phyloP scores from a whole-genome alignment of 345 rosid genomes.

The Erodium maritimum region DNA sequence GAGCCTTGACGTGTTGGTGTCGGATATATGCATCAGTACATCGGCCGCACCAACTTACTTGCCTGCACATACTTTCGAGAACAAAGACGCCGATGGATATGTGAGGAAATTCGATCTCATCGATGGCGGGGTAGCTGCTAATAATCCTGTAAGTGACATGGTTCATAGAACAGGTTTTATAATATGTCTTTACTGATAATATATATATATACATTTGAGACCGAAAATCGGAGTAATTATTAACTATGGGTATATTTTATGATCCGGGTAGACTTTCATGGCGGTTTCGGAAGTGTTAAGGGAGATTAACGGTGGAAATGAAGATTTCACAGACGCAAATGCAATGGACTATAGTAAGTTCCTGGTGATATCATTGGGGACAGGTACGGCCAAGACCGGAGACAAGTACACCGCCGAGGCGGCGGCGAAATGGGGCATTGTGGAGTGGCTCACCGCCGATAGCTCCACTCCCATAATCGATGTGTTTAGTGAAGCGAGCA shows the following conservation, averaged over 20 bases:
- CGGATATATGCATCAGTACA: conserved; percentile 7
- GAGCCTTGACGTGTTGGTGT: conserved; percentile 1
- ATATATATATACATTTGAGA: no score
- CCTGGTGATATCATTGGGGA: background rate
- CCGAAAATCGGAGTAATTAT: no score
- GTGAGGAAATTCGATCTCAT: conserved; percentile 2
- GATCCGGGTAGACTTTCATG: background rate
- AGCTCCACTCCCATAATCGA: conserved; percentile 40
- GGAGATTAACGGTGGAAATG: background rate
- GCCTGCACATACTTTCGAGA: conserved; percentile 4
- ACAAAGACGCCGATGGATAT: background rate
- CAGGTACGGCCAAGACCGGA: background rate
- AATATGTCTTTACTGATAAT: no score
- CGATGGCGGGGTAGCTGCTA: conserved; percentile 4
- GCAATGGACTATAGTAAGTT: background rate
- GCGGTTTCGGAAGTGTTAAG: conserved; percentile 1
- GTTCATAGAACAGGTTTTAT: no score
- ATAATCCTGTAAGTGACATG: conserved; percentile 4
- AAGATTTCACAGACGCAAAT: background rate
- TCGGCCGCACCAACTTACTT: conserved; percentile 8
- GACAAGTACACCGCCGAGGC: background rate
- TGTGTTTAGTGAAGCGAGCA: conserved; percentile 47
- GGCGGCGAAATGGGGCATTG: background rate
- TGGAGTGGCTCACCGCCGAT: background rate
- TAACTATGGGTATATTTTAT: no score